Conservation (phyloP, 2,329 filamentous ascomycete genomes). For the Rhynchosporium agropyri region DNA sequence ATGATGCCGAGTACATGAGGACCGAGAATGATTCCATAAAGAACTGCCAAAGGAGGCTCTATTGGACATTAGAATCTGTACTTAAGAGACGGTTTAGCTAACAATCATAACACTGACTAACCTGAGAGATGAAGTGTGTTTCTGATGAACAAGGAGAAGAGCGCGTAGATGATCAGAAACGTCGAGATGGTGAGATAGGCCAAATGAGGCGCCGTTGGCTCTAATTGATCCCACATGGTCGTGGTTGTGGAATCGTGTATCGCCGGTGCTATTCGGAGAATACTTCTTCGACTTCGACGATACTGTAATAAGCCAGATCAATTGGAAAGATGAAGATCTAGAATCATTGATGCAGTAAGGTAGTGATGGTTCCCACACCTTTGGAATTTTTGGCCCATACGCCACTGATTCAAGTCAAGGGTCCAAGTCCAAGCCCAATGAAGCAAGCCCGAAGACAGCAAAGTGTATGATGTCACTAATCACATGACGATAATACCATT, state of each 20-base stretch:
- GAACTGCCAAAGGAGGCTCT: conserved; percentile 61
- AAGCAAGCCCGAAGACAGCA: not conserved
- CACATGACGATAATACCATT: not conserved
- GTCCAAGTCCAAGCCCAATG: no score
- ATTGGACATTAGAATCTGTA: not conserved
- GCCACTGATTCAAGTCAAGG: not conserved
- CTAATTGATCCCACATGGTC: conserved; percentile 54
- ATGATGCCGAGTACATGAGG: conserved; percentile 68
- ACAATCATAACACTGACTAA: not conserved
- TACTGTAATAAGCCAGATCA: not conserved
- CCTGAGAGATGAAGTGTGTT: conserved; percentile 59
- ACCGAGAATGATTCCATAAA: conserved; percentile 72
- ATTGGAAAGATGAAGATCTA: no score
- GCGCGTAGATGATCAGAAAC: conserved; percentile 61
- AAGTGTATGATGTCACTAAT: conserved; percentile 16
- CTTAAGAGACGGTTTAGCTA: no score
- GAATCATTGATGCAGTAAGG: not conserved
- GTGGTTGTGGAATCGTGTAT: not conserved
- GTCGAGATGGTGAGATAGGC: conserved; percentile 60
- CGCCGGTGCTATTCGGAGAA: no score
- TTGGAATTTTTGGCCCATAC: not conserved
- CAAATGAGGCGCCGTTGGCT: conserved; percentile 57
- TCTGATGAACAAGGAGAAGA: conserved; percentile 61
- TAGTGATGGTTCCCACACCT: not conserved
- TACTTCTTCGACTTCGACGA: not conserved